Percentiles rank a stretch among this genome's conserved stretches.
phyloP scores from a whole-genome alignment of 495 filamentous ascomycete species.

The Podospora comata region DNA sequence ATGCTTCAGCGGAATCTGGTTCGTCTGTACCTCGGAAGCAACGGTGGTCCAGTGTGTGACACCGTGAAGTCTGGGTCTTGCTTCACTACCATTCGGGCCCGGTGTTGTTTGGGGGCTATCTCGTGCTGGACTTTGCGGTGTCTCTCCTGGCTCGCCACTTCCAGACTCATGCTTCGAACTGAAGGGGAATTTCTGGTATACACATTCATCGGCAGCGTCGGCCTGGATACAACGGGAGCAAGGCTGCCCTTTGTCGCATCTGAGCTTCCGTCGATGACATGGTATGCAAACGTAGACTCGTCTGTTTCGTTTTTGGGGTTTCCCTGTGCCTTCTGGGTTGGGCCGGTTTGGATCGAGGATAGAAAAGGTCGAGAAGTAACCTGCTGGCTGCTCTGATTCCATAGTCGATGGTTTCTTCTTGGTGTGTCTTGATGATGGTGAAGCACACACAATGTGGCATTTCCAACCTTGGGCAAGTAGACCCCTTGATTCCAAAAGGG shows the following conservation, averaged over 20 bases:
- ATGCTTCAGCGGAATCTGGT: background rate
- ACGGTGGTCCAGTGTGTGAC: constrained; percentile 27
- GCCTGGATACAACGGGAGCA: constrained; percentile 28
- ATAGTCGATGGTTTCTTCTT: constrained; percentile 12
- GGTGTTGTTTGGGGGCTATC: constrained; percentile 7
- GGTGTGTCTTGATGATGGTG: background rate
- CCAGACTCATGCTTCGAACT: constrained; percentile 12
- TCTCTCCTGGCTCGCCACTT: constrained; percentile 12
- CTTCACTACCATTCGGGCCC: constrained; percentile 8
- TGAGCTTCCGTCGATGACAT: constrained; percentile 31
- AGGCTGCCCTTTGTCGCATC: constrained; percentile 30
- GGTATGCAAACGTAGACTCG: constrained; percentile 32
- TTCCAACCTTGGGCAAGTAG: background rate
- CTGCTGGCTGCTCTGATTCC: constrained; percentile 25
- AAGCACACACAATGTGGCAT: background rate
- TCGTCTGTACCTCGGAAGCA: constrained; percentile 25
- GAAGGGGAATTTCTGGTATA: constrained; percentile 26
- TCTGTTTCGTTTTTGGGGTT: constrained; percentile 28
- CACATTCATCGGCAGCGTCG: constrained; percentile 24
- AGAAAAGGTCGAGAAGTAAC: constrained; percentile 32
- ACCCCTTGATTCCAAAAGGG: constrained; percentile 2
- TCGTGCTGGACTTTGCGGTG: constrained; percentile 8
- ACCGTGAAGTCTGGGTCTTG: constrained; percentile 18
- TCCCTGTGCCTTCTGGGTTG: constrained; percentile 21
- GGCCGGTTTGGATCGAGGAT: constrained; percentile 25